Conservation (phyloP, 148 eudicot species). For the Fagopyrum tataricum region DNA sequence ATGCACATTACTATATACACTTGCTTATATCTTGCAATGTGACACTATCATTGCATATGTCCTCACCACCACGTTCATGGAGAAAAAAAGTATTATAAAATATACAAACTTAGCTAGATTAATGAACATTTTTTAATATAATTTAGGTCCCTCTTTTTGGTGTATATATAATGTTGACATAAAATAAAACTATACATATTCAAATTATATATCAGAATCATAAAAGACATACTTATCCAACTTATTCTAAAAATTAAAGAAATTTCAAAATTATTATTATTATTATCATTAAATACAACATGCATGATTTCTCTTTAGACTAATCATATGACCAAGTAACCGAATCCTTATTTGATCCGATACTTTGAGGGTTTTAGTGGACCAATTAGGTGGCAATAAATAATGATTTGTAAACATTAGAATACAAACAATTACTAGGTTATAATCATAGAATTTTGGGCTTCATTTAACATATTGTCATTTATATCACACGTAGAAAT, state of each 20-base stretch:
- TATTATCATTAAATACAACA: not conserved
- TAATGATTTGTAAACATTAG: not conserved
- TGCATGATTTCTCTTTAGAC: no score
- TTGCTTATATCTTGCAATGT: slow-evolving; percentile 9
- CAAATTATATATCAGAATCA: no score
- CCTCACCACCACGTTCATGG: slow-evolving; percentile 3
- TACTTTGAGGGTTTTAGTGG: not conserved
- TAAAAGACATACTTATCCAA: not conserved
- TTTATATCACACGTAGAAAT: not conserved
- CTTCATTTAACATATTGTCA: not conserved
- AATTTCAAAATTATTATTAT: not conserved
- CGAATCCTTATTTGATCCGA: not conserved
- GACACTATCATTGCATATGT: slow-evolving; percentile 9
- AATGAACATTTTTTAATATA: no score
- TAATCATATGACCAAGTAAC: no score
- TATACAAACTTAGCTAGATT: not conserved
- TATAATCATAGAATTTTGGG: slow-evolving; percentile 6
- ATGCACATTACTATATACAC: slow-evolving; percentile 9
- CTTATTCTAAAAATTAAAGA: no score
- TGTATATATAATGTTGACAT: no score
- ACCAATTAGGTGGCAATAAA: not conserved
- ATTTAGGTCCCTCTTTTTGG: no score
- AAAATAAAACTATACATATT: no score
- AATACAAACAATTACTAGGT: not conserved
- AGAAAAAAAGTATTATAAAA: not conserved